Percentiles rank a stretch among this genome's conserved stretches.
phyloP scores from a whole-genome alignment of 208 protist genomes.

The Trypanosoma caninum region DNA sequence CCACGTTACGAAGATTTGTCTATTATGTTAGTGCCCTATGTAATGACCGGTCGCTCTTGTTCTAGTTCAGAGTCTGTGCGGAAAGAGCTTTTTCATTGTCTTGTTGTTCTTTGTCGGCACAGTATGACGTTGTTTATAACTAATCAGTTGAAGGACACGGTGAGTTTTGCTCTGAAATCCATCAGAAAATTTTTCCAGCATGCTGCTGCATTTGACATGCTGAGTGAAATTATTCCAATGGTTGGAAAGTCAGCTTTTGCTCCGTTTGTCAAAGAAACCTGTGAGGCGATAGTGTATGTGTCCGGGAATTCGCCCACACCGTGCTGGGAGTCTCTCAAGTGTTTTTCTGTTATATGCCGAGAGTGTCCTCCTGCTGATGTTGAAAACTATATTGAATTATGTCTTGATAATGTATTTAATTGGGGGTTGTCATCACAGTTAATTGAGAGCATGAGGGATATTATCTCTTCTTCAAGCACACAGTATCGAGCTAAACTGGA shows the following conservation, averaged over 20 bases:
- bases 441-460: constrained; percentile 78
- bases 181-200: constrained; percentile 47
- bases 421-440: constrained; percentile 84
- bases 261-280: constrained; percentile 65
- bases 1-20: constrained; percentile 73
- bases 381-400: constrained; percentile 68
- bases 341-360: constrained; percentile 46
- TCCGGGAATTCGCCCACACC: constrained; percentile 49
- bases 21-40: constrained; percentile 67
- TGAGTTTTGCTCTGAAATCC: constrained; percentile 68
- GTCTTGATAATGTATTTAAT: constrained; percentile 71
- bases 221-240: constrained; percentile 74
- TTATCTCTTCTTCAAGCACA: constrained; percentile 56
- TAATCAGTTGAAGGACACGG: constrained; percentile 69
- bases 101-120: constrained; percentile 74
- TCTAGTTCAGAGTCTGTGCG: constrained; percentile 31
- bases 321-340: constrained; percentile 77
- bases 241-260: constrained; percentile 55
- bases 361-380: constrained; percentile 61
- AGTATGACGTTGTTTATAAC: constrained; percentile 64
- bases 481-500: constrained; percentile 69
- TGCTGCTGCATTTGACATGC: constrained; percentile 64
- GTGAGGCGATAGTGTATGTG: constrained; percentile 39
- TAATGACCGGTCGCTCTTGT: constrained; percentile 39
- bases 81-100: constrained; percentile 62